Base-by-base conservation (phyloP, 1,284 basidiomycete species). In the Marasmius sp. region DNA sequence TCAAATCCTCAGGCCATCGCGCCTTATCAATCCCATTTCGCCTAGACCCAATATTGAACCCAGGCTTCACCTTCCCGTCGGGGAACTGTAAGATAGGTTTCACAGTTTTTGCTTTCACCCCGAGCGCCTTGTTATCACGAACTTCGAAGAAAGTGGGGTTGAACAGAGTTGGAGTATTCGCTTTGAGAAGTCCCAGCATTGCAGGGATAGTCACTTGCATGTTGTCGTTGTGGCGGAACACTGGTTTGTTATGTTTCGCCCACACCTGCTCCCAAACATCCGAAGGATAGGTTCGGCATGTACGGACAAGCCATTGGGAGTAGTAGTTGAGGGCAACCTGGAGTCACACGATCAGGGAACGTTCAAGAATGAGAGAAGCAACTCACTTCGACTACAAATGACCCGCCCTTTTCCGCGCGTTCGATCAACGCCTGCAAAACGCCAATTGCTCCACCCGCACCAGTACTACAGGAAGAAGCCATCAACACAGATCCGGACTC, bases 21-120 rank as follows among this genome's bases (percentile, higher is more conserved):
- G 59, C 50, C 41, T 55, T 22, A 54, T 60, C 59, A 8, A 65
- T 61, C 4, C 70, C 70, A 62, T 70, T 69, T 10, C 60, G 61
- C 37, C 68, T 64, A 6, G 65, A 64, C 9, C 70, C 70, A 10
- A 71, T 57, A 56, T 71, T 69, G 53, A 67, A 70, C 27, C 65
- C 61, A 20, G 59, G 50, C 16, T 58, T 49, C 8, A 68, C 65
- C 2, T 47, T 33, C 11, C 65, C 65, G 3, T 69, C 64, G 4
- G 58, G 59, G 51, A 71, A 71, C n/a, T 43, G n/a, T 33, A 69
- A 38, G 20, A 68, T 54, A 14, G 70, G 66, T 53, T 66, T 70
- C 5, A 68, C 53, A 18, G 67, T 67, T 51, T 45, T 60, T 2
- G 69, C 54, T 36, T 57, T 57, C 36, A 65, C 62, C 22, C 65